Evolutionary conservation across 2,329 filamentous ascomycete species (phyloP).

Genomic region (Apiospora kogelbergensis): DNA sequence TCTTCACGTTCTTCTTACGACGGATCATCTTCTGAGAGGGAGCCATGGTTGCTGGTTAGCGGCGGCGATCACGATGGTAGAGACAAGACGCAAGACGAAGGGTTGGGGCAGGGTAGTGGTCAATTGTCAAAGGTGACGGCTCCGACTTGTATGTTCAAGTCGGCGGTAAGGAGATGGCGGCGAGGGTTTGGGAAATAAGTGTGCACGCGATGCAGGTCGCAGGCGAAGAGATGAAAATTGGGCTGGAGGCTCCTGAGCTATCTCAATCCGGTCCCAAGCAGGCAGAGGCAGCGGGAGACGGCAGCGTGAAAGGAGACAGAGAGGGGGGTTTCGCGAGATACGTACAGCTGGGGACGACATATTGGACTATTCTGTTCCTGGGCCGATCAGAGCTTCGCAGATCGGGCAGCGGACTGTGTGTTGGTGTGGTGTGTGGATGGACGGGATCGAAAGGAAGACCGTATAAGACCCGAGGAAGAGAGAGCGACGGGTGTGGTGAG

Average conservation of each 20-base stretch:
- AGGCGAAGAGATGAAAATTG: not conserved
- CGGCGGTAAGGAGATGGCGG: not conserved
- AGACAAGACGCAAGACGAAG: not conserved
- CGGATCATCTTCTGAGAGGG: slow-evolving; percentile 82
- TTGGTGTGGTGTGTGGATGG: not conserved
- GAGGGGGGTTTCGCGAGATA: slow-evolving; percentile 15
- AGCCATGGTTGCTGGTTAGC: slow-evolving; percentile 20
- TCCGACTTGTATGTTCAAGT: not conserved
- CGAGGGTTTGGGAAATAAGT: not conserved
- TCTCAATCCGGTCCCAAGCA: not conserved
- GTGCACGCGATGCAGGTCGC: not conserved
- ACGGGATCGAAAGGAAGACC: not conserved
- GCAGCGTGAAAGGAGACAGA: not conserved
- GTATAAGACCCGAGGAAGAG: not conserved
- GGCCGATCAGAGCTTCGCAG: not conserved
- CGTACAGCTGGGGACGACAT: slow-evolving; percentile 38
- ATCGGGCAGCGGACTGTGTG: slow-evolving; percentile 7
- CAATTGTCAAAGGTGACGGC: not conserved
- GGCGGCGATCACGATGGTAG: not conserved
- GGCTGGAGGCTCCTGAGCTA: not conserved
- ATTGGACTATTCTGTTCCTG: slow-evolving; percentile 27
- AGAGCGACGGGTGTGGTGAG: not conserved
- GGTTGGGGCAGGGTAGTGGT: not conserved
- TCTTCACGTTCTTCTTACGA: slow-evolving; percentile 99
- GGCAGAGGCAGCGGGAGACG: not conserved